These are phyloP conservation scores for Exophiala sp. DNA, from an alignment of 2,329 filamentous ascomycete genomes.

Conservation along the genomic window DNA sequence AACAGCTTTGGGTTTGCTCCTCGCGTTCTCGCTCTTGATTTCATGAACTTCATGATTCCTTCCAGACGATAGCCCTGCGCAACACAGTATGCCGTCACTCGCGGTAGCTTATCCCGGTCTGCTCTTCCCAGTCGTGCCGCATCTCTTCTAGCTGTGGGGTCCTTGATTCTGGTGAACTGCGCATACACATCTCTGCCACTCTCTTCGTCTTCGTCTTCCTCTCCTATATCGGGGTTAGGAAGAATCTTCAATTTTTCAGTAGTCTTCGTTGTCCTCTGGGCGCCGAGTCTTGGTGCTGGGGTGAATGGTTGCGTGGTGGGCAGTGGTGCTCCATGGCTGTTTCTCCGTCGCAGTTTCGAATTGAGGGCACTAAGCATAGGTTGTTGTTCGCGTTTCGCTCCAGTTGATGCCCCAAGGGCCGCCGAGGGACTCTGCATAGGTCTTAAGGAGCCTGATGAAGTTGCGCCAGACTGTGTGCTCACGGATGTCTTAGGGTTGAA, in stretches of 20 bases:
- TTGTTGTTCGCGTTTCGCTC: constrained; percentile 37
- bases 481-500: constrained; percentile 48
- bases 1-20: constrained; percentile 86
- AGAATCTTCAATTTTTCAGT: constrained; percentile 97
- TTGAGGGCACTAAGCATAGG: constrained; percentile 77
- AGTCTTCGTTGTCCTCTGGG: constrained; percentile 90
- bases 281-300: constrained; percentile 70
- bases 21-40: constrained; percentile 72
- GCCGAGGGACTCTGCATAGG: constrained; percentile 40
- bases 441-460: constrained; percentile 41
- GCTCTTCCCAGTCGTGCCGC: constrained; percentile 90
- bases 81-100: constrained; percentile 95
- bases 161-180: constrained; percentile 96
- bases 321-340: constrained; percentile 68
- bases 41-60: constrained; percentile 82
- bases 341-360: constrained; percentile 79
- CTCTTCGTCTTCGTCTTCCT: constrained; percentile 77
- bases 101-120: constrained; percentile 77
- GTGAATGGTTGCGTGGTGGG: constrained; percentile 42
- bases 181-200: constrained; percentile 94
- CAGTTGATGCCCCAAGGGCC: constrained; percentile 32
- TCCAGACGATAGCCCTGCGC: constrained; percentile 90
- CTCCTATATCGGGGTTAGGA: constrained; percentile 79
- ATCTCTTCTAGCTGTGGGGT: constrained; percentile 86
- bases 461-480: constrained; percentile 41